phyloP scores from a whole-genome alignment of 192 early-diverging fungal genomes.

The Phlyctochytrium bullatum region DNA sequence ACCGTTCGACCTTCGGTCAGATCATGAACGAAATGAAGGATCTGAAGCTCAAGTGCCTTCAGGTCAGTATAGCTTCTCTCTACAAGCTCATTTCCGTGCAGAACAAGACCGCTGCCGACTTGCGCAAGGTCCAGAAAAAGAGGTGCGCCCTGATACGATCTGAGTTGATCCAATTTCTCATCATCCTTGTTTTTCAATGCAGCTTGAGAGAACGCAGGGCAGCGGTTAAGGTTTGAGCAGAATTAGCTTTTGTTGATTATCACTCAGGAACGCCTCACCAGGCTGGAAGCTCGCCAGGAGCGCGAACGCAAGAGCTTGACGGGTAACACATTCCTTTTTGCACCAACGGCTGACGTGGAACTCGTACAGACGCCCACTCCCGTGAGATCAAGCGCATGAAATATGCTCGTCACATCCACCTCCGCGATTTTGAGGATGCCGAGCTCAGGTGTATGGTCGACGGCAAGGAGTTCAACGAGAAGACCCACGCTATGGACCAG shows the following conservation, averaged over 20 bases:
- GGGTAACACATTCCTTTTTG: constrained; percentile 7
- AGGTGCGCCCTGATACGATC: constrained; percentile 17
- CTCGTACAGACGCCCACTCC: constrained; percentile 4
- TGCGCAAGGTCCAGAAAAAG: constrained; percentile 24
- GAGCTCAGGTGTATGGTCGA: constrained; percentile 19
- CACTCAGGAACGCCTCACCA: background rate
- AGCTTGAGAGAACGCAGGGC: too few species aligned
- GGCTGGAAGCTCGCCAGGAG: constrained; percentile 19
- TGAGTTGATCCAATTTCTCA: background rate
- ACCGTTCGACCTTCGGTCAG: constrained; percentile 23
- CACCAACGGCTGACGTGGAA: too few species aligned
- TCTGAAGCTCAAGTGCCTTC: constrained; percentile 7
- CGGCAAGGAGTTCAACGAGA: constrained; percentile 8
- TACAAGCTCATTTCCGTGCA: constrained; percentile 1
- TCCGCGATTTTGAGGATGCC: constrained; percentile 19
- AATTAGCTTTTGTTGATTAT: background rate
- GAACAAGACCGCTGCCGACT: constrained; percentile 25
- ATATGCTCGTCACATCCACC: constrained; percentile 10
- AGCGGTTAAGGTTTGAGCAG: background rate
- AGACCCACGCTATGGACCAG: background rate
- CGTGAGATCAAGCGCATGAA: constrained; percentile 6
- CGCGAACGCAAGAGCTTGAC: constrained; percentile 6
- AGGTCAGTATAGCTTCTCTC: background rate
- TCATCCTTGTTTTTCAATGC: too few species aligned
- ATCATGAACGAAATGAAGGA: constrained; percentile 28